These are phyloP conservation scores for Lycium barbarum DNA, from an alignment of 257 asterid species.

Conservation along the genomic window DNA sequence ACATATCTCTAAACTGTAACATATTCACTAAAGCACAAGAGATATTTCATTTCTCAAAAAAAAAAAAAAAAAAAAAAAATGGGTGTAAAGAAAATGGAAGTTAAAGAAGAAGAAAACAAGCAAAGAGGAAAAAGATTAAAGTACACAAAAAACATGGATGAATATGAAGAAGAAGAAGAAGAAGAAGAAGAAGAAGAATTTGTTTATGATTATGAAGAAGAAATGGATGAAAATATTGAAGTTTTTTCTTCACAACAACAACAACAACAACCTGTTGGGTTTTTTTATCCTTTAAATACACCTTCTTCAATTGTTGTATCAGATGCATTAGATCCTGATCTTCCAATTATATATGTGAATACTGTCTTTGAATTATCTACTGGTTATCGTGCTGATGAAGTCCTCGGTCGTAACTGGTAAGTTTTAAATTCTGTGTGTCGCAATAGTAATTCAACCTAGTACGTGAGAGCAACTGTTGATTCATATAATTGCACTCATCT, in stretches of 20 bases:
- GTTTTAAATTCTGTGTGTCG: too few species aligned
- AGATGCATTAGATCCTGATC: constrained; percentile 79
- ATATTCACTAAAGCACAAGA: background rate
- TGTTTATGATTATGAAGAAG: background rate
- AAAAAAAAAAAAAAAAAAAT: constrained; percentile 14
- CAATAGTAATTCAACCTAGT: too few species aligned
- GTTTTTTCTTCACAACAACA: constrained; percentile 37
- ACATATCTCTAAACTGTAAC: too few species aligned
- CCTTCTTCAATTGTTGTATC: constrained; percentile 86
- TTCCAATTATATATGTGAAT: constrained; percentile 80
- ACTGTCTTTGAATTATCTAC: constrained; percentile 75
- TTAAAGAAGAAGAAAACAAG: constrained; percentile 43
- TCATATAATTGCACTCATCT: too few species aligned
- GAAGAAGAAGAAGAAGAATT: background rate
- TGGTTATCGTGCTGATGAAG: constrained; percentile 89
- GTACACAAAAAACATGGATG: constrained; percentile 43
- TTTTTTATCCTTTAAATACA: constrained; percentile 55
- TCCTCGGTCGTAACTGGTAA: constrained; percentile 92
- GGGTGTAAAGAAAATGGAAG: constrained; percentile 53
- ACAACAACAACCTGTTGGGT: constrained; percentile 30
- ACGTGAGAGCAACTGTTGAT: too few species aligned
- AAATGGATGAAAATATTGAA: background rate
- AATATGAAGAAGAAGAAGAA: constrained; percentile 40
- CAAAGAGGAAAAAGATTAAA: constrained; percentile 58
- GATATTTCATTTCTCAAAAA: background rate